A percentile compares a stretch with the other conserved stretches of the same genome.
These are phyloP conservation scores for Pisolithus marmoratus DNA, from an alignment of 768 basidiomycete species.

Conservation along the genomic window DNA sequence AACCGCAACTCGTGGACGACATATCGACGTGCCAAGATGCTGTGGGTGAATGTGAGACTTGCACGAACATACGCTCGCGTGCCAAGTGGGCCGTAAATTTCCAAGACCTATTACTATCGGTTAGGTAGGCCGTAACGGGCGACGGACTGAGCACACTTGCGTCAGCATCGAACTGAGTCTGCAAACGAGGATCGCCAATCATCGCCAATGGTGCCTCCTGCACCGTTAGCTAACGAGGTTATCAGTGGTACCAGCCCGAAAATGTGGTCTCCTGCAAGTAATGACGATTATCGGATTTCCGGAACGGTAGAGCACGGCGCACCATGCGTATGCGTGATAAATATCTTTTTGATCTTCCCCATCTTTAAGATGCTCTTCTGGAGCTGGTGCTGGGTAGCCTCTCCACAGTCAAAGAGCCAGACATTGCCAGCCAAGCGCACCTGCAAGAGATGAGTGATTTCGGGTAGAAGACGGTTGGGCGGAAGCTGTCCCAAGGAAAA, in stretches of 20 bases:
- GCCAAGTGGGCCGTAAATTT: slow-evolving; percentile 84
- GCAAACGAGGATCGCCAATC: slow-evolving; percentile 54
- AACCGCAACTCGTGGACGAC: slow-evolving; percentile 80
- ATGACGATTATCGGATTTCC: slow-evolving; percentile 1
- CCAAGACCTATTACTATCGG: slow-evolving; percentile 45
- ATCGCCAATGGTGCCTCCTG: slow-evolving; percentile 58
- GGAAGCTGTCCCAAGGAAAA: slow-evolving; percentile 78
- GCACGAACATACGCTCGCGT: slow-evolving; percentile 76
- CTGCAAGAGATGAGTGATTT: slow-evolving; percentile 71
- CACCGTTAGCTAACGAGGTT: slow-evolving; percentile 65
- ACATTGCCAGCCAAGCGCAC: slow-evolving; percentile 62
- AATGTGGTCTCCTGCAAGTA: slow-evolving; percentile 68
- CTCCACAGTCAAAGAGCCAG: slow-evolving; percentile 85
- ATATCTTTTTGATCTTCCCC: slow-evolving; percentile 76
- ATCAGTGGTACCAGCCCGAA: slow-evolving; percentile 70
- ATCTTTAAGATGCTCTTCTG: slow-evolving; percentile 71
- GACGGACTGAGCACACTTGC: slow-evolving; percentile 9
- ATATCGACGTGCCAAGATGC: slow-evolving; percentile 59
- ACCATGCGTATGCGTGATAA: slow-evolving; percentile 91
- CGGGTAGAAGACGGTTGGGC: slow-evolving; percentile 75
- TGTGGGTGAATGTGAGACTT: slow-evolving; percentile 63
- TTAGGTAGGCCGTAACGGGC: background rate
- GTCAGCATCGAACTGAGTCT: slow-evolving; percentile 10
- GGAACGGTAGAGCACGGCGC: background rate
- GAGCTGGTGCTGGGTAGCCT: slow-evolving; percentile 74